Percentiles rank a stretch among this genome's conserved stretches.
phyloP scores from a whole-genome alignment of 352 stramenopile genomes.

The Pilasporangium apinafurcum region DNA sequence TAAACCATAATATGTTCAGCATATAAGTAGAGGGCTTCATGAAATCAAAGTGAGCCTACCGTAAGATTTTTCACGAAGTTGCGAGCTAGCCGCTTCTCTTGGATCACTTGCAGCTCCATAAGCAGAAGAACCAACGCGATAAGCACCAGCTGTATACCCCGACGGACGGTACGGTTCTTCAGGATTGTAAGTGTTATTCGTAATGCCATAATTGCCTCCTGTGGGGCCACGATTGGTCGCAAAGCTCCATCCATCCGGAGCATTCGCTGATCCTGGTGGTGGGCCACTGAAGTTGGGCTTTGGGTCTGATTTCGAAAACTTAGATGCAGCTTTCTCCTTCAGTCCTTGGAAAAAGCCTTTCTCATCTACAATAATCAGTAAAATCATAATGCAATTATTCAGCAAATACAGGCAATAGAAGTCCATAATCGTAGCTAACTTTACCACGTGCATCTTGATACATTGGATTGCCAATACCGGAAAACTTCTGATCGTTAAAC shows the following conservation, averaged over 20 bases:
- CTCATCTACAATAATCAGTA: slow-evolving; percentile 32
- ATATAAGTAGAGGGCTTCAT: not conserved
- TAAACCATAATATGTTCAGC: not conserved
- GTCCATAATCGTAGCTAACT: not conserved
- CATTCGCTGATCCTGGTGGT: slow-evolving; percentile 59
- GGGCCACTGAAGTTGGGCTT: slow-evolving; percentile 50
- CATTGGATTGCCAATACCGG: slow-evolving; percentile 94
- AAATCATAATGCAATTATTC: not conserved
- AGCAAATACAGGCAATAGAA: not conserved
- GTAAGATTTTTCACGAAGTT: slow-evolving; percentile 77
- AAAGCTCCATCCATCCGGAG: slow-evolving; percentile 81
- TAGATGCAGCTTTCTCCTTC: slow-evolving; percentile 80
- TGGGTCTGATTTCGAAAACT: slow-evolving; percentile 63
- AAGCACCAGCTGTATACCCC: slow-evolving; percentile 35
- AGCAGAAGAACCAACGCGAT: slow-evolving; percentile 29
- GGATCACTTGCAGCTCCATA: slow-evolving; percentile 33
- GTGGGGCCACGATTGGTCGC: slow-evolving; percentile 79
- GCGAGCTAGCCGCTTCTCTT: slow-evolving; percentile 50
- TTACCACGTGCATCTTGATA: slow-evolving; percentile 87
- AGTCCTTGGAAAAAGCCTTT: slow-evolving; percentile 86
- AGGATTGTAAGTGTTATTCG: slow-evolving; percentile 65
- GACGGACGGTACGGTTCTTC: slow-evolving; percentile 72
- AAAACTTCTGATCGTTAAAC: slow-evolving; percentile 80
- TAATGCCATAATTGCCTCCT: slow-evolving; percentile 51
- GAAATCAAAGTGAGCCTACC: no score